Evolutionary conservation across 331 rosid genomes (phyloP), one percentile per base, ranked within the genome.

Genomic region (Telfairia occidentalis): DNA sequence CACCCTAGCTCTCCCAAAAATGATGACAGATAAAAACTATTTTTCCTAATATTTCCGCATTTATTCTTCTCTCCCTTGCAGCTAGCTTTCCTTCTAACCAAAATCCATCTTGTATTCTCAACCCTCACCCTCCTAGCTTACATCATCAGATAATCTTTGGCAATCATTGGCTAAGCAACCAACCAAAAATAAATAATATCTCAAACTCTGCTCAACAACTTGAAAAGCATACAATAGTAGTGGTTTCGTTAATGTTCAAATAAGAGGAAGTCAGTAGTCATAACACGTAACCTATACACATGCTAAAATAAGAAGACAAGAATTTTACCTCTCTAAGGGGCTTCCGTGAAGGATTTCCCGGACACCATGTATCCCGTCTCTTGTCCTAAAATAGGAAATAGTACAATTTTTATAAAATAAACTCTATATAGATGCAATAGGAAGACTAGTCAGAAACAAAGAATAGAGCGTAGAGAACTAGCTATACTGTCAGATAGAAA

Each of bases 291-390:
- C n/a, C 9, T 40, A 60, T 30, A 70, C 55, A 45, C 3, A 5
- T 2, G 35, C 42, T 70, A 28, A 70, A 45, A 70, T 29, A 12
- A 45, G 13, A 45, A 26, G 40, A 4, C 34, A 42, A 84, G 78
- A 80, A 49, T 28, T 46, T 73, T 85, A 94, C 98, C 85, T 85
- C 89, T 74, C 35, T 82, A 57, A 60, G 73, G 73, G 82, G 80
- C 76, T 85, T 89, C 83, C 71, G 80, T 2, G 80, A 78, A 74
- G 86, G 85, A 23, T 88, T 90, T 78, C 96, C 88, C 29, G 89
- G 88, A 86, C 98, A 94, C 97, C 96, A 94, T 49, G 98, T 90
- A 82, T 86, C 96, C 75, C 97, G 88, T 78, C 97, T 88, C 85
- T 94, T 94, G 66, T 73, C 97, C 98, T 94, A 90, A 71, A 79